Percentiles rank a stretch among this genome's conserved stretches.
phyloP scores from a whole-genome alignment of 2,329 filamentous ascomycete species.

The Ciborinia camelliae region DNA sequence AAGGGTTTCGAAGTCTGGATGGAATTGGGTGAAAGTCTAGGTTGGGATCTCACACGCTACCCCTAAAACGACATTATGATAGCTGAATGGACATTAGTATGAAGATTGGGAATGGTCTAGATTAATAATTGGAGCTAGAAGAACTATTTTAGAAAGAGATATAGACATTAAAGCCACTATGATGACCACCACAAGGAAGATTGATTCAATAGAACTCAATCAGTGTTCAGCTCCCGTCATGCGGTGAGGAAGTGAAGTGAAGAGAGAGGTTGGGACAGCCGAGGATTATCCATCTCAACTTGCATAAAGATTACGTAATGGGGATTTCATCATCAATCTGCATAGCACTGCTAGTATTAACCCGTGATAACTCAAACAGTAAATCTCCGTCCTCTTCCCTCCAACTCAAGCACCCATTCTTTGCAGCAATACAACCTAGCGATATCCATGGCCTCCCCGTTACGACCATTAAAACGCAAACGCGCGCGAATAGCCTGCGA shows the following conservation, averaged over 20 bases:
- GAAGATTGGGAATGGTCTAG: not conserved
- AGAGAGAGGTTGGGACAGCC: not conserved
- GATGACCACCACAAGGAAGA: no score
- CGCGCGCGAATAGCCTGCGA: slow-evolving; percentile 14
- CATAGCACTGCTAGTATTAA: not conserved
- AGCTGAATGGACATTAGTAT: no score
- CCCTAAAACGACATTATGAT: not conserved
- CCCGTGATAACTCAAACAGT: not conserved
- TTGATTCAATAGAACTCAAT: not conserved
- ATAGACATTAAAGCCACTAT: no score
- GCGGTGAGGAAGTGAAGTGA: not conserved
- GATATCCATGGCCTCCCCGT: not conserved
- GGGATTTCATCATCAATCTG: not conserved
- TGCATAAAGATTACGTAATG: not conserved
- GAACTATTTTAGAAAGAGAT: no score
- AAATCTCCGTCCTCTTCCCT: not conserved
- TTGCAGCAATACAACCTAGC: not conserved
- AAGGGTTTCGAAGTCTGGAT: not conserved
- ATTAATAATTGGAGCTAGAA: no score
- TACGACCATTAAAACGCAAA: slow-evolving; percentile 3
- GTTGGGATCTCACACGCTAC: not conserved
- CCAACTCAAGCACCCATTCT: not conserved
- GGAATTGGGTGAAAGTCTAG: not conserved
- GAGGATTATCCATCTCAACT: not conserved
- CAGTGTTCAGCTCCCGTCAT: not conserved